These are phyloP conservation scores for Aspergillus sp. DNA, from an alignment of 2,329 filamentous ascomycete species.

Conservation along the genomic window DNA sequence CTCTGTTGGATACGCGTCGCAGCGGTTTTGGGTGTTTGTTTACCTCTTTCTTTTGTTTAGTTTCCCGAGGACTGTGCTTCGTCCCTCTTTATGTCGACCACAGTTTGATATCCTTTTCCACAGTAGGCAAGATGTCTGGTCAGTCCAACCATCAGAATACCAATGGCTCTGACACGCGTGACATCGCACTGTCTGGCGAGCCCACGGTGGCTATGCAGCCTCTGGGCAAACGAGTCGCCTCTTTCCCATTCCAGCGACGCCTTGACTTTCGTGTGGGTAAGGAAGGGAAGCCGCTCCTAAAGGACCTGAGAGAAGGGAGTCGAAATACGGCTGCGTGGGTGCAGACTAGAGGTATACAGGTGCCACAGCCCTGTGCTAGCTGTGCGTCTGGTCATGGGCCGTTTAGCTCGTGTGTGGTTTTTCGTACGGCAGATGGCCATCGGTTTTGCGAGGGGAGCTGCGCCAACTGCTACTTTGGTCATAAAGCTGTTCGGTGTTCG, in stretches of 20 bases:
- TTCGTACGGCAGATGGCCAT: background rate
- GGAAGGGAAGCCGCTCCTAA: background rate
- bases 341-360: background rate
- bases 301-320: background rate
- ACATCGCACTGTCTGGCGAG: background rate
- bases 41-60: too few species aligned
- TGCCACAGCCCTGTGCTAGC: background rate
- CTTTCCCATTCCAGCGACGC: background rate
- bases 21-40: too few species aligned
- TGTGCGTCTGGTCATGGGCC: background rate
- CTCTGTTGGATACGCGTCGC: too few species aligned
- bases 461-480: background rate
- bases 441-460: background rate
- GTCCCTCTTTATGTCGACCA: too few species aligned
- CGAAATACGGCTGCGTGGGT: background rate
- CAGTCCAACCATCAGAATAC: too few species aligned
- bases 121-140: too few species aligned
- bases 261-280: background rate
- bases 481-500: background rate
- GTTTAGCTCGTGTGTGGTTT: background rate
- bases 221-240: background rate
- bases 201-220: background rate
- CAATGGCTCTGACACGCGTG: too few species aligned
- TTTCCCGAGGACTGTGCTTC: too few species aligned
- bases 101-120: too few species aligned